A percentile compares a stretch with the other conserved stretches of the same genome.
These are phyloP conservation scores for Hyphodiscus sp. DNA, from an alignment of 2,329 filamentous ascomycete species.

Conservation along the genomic window DNA sequence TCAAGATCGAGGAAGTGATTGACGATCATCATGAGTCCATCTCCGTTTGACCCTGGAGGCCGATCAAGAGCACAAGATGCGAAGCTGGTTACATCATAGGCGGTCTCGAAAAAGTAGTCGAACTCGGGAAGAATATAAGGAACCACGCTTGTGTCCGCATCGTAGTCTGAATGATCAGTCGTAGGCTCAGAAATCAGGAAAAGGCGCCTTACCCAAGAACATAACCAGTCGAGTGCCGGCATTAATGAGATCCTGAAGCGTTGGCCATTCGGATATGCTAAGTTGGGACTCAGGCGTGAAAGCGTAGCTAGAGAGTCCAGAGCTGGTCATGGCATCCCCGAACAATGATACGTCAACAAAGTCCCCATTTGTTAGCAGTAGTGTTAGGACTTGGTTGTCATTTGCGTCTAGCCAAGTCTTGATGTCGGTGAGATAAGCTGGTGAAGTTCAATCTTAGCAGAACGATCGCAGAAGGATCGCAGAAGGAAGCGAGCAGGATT, in stretches of 20 bases:
- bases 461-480: too few species aligned
- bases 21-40: conserved; percentile 49
- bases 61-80: conserved; percentile 61
- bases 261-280: conserved; percentile 57
- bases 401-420: conserved; percentile 54
- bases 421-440: conserved; percentile 46
- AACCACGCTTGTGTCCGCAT: conserved; percentile 41
- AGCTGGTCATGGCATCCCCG: conserved; percentile 28
- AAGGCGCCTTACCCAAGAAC: conserved; percentile 53
- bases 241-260: conserved; percentile 58
- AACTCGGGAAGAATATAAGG: conserved; percentile 61
- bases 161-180: conserved; percentile 50
- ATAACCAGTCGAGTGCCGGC: conserved; percentile 58
- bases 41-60: conserved; percentile 40
- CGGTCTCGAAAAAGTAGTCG: conserved; percentile 65
- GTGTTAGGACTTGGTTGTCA: conserved; percentile 52
- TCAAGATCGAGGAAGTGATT: conserved; percentile 58
- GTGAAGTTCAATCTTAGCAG: too few species aligned
- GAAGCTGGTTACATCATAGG: conserved; percentile 55
- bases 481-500: background rate
- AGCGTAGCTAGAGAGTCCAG: conserved; percentile 22
- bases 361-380: conserved; percentile 61
- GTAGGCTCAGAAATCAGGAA: background rate
- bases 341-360: conserved; percentile 49
- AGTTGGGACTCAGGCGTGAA: conserved; percentile 28